These are phyloP conservation scores for Byssoonygena ceratinophila DNA, from an alignment of 2,329 filamentous ascomycete genomes.

Conservation along the genomic window DNA sequence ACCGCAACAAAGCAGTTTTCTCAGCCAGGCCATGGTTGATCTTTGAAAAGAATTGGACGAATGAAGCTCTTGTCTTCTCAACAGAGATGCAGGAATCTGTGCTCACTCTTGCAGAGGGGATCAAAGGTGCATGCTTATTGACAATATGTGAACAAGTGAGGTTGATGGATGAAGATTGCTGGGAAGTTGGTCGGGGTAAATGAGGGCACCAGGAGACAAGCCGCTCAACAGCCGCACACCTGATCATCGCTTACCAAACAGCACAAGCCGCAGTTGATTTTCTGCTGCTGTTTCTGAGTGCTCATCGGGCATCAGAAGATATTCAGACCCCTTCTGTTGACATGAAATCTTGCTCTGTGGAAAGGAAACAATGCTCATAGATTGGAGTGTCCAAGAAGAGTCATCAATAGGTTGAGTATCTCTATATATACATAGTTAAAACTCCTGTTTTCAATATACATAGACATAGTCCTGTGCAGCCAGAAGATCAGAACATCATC, in stretches of 20 bases:
- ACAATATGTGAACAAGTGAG: neutral
- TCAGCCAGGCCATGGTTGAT: neutral
- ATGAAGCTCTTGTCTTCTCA: neutral
- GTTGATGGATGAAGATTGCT: neutral
- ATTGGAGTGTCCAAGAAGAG: too few relatives aligned
- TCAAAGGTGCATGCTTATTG: neutral
- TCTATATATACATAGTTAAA: too few relatives aligned
- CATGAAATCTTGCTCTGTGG: too few relatives aligned
- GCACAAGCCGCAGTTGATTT: neutral
- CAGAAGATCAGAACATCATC: too few relatives aligned
- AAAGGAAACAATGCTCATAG: too few relatives aligned
- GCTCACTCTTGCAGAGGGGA: neutral
- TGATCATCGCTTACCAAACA: slow-evolving; percentile 4
- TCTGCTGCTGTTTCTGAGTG: too few relatives aligned
- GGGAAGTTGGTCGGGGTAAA: neutral
- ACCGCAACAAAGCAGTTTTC: slow-evolving; percentile 1
- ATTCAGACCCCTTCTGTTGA: too few relatives aligned
- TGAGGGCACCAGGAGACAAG: neutral
- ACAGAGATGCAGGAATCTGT: neutral
- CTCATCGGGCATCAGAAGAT: too few relatives aligned
- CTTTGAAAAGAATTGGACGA: neutral
- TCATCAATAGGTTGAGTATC: too few relatives aligned
- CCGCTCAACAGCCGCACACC: slow-evolving; percentile 8
- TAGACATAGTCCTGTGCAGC: too few relatives aligned
- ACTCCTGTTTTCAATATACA: too few relatives aligned